phyloP scores from a whole-genome alignment of 192 early-diverging fungal species.

The Fimicolochytrium jonesii region DNA sequence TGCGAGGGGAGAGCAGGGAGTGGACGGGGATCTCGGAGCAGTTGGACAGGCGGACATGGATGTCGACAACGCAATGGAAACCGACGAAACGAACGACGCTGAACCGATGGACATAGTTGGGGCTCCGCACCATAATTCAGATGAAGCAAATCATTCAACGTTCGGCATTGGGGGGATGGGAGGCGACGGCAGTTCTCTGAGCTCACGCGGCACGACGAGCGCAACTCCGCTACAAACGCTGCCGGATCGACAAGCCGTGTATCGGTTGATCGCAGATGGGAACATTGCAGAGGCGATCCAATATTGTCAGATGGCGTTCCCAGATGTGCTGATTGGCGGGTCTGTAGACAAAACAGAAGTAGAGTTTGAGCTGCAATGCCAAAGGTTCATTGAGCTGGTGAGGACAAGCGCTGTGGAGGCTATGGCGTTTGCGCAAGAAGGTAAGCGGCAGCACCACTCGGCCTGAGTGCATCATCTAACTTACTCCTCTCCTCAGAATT shows the following conservation, averaged over 20 bases:
- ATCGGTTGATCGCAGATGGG: constrained; percentile 21
- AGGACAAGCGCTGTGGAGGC: constrained; percentile 44
- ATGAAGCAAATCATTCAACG: too few relatives aligned
- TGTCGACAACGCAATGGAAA: too few relatives aligned
- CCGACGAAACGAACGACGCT: too few relatives aligned
- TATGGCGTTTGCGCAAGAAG: constrained; percentile 56
- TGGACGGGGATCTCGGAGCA: too few relatives aligned
- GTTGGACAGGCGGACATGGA: too few relatives aligned
- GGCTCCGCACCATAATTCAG: too few relatives aligned
- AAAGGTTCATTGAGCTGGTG: constrained; percentile 62
- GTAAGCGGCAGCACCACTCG: constrained; percentile 12
- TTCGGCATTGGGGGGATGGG: too few relatives aligned
- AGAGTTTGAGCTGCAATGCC: constrained; percentile 58
- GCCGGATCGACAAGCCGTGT: constrained; percentile 33
- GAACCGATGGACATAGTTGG: too few relatives aligned
- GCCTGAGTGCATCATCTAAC: background rate
- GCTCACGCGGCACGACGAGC: too few relatives aligned
- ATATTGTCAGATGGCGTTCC: constrained; percentile 45
- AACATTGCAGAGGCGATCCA: constrained; percentile 36
- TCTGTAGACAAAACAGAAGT: constrained; percentile 45
- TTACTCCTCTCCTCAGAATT: constrained; percentile 27
- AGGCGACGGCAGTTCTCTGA: too few relatives aligned
- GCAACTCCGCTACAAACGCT: constrained; percentile 21
- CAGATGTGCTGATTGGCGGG: constrained; percentile 30
- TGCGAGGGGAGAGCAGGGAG: too few relatives aligned